Evolutionary conservation across 2,329 filamentous ascomycete species (phyloP).

Genomic region (Colletotrichum costaricense): DNA sequence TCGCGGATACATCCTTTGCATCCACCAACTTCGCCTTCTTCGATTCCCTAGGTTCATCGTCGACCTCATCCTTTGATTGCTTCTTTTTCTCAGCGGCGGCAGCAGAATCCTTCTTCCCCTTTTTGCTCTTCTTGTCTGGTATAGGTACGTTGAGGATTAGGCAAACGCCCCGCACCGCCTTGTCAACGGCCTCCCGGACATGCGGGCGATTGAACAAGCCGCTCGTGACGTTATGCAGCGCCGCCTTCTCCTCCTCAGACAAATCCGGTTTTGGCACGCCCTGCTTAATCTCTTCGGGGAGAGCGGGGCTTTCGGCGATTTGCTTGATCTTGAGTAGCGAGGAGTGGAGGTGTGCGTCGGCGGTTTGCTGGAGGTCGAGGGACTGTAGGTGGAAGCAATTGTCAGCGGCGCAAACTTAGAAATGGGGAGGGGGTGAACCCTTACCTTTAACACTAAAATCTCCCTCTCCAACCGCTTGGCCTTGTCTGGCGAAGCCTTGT

Average conservation of each 20-base stretch:
- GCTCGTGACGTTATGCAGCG: slow-evolving; percentile 70
- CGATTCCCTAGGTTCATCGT: slow-evolving; percentile 42
- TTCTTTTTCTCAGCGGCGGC: slow-evolving; percentile 41
- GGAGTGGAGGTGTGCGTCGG: slow-evolving; percentile 66
- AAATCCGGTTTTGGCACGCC: slow-evolving; percentile 62
- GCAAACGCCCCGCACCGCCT: slow-evolving; percentile 62
- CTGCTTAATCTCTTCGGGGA: slow-evolving; percentile 60
- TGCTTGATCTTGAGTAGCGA: slow-evolving; percentile 65
- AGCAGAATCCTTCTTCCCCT: slow-evolving; percentile 42
- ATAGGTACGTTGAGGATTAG: slow-evolving; percentile 58
- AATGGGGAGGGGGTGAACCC: not conserved
- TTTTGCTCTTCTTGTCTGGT: slow-evolving; percentile 55
- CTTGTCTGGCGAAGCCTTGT: slow-evolving; percentile 59
- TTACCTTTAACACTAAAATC: slow-evolving; percentile 65
- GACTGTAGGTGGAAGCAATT: slow-evolving; percentile 49
- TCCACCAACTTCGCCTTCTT: slow-evolving; percentile 41
- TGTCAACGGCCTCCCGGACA: slow-evolving; percentile 61
- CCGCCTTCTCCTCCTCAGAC: slow-evolving; percentile 61
- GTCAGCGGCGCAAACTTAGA: slow-evolving; percentile 10
- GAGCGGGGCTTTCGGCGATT: slow-evolving; percentile 60
- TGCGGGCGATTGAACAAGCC: slow-evolving; percentile 63
- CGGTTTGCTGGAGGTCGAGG: slow-evolving; percentile 68
- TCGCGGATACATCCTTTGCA: slow-evolving; percentile 38
- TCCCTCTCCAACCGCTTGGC: slow-evolving; percentile 72
- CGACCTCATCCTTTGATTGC: slow-evolving; percentile 43